Evolutionary conservation across 2,329 filamentous ascomycete genomes (phyloP), one percentile per base, ranked within the genome.

Genomic region (Verticillium isaacii): DNA sequence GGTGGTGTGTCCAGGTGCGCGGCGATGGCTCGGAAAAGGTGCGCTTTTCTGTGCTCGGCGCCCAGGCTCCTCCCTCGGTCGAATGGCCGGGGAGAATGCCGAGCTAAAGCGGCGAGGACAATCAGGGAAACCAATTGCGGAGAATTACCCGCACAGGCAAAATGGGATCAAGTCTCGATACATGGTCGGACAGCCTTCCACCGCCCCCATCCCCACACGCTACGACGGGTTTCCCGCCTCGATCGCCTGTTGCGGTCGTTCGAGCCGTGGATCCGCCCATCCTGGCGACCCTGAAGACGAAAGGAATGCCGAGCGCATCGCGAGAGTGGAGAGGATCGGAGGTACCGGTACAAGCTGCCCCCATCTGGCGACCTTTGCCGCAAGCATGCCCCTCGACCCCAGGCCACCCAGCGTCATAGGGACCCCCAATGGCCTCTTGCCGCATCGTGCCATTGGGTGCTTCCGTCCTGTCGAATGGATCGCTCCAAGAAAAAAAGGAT

Each of bases 211-310:
- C 23, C 37, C 19, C 57, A n/a, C 57, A 32, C 29, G 29, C 34
- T 19, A 34, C 25, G 25, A 37, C 45, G 15, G 32, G 8, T 17
- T 17, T 15, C 14, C 19, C 45, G 29, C 29, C 57, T 36, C 37
- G 15, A 32, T 32, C n/a, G 52, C 58, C 32, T 34, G 19, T 39
- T 57, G 57, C 64, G 64, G 59, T 64, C 64, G 60, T 60, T 61
- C 64, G 63, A 65, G 64, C 63, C 64, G 63, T 56, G 19, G 58
- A 63, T 65, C 64, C 63, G 63, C 63, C 61, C 36, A 32, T 19
- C 11, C 29, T 29, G 23, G 11, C 45, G 61, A 61, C 63, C 63
- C 61, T 63, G 59, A 60, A 55, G 37, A 32, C 57, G 37, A 19
- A 39, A 25, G 25, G 57, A 52, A 52, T 52, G 45, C 45, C 45